phyloP scores from a whole-genome alignment of 164 flowering plant species.

The Dillenia turbinata region DNA sequence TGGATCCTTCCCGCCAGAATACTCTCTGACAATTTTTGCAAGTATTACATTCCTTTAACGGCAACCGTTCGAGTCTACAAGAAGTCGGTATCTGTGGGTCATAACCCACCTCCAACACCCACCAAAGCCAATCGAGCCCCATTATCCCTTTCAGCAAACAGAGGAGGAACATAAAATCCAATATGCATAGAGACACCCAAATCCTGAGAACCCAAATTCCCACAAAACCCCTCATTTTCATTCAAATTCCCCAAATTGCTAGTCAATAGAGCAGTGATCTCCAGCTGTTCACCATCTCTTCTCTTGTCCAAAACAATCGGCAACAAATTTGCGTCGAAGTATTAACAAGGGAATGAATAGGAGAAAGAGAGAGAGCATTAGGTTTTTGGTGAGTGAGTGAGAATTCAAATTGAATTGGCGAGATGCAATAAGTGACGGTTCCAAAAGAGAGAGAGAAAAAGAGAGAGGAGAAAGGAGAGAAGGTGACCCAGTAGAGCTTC shows the following conservation, averaged over 20 bases:
- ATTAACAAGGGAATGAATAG: conserved; percentile 26
- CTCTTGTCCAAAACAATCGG: conserved; percentile 34
- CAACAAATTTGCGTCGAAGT: conserved; percentile 37
- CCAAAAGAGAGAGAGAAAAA: too few relatives aligned
- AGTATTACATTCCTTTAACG: too few relatives aligned
- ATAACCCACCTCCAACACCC: too few relatives aligned
- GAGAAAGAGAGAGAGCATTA: conserved; percentile 6
- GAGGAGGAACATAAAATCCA: conserved; percentile 50
- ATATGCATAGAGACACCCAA: conserved; percentile 64
- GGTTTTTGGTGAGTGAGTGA: conserved; percentile 28
- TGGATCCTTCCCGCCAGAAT: too few relatives aligned
- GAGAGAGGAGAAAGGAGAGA: too few relatives aligned
- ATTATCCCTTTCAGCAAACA: conserved; percentile 40
- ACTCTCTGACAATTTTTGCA: too few relatives aligned
- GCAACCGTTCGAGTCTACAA: too few relatives aligned
- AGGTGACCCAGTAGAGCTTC: too few relatives aligned
- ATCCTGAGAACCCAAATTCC: conserved; percentile 21
- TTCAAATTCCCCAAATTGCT: conserved; percentile 33
- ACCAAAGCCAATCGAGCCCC: conserved; percentile 73
- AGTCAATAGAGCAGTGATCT: conserved; percentile 48
- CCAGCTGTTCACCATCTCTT: conserved; percentile 48
- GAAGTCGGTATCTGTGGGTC: too few relatives aligned
- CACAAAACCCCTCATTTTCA: conserved; percentile 8
- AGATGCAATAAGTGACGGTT: conserved; percentile 67
- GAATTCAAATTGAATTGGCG: conserved; percentile 39